Base-by-base conservation (phyloP, 805 yeast species). In the Metschnikowia corniflorae region DNA sequence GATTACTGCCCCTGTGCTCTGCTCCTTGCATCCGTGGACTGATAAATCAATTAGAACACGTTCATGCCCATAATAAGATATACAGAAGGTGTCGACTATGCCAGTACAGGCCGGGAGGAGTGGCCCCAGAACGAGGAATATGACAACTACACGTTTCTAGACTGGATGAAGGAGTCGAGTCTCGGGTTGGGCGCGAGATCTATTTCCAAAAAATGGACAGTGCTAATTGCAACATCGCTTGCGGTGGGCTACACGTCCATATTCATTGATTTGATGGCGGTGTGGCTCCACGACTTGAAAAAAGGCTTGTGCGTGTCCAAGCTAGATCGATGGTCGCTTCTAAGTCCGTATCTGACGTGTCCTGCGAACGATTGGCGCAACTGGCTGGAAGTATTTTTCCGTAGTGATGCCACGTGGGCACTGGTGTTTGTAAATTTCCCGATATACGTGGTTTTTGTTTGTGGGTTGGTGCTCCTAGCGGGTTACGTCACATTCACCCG, bases 101-200 rank as follows among this genome's bases (percentile, higher is more conserved):
- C 22, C 13, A 29, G 31, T 12, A 38, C 34, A 3, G 37, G 42
- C 18, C 36, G 37, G 10, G 42, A 38, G 21, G 28, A 29, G 8
- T 38, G 42, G 42, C 29, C 25, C 14, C 7, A 12, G 23, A 24
- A 40, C 6, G 34, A 35, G n/a, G 13, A 13, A 3, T 72, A 73
- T 44, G 65, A 59, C 19, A 55, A 69, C 43, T 57, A 62, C 31
- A 61, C 73, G 14, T 66, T 66, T 33, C 73, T 77, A 15, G 79
- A 76, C 43, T 77, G 82, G 82, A 58, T 64, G 27, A 60, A 57
- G 27, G 80, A 76, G 44, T 66, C 74, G 16, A 31, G 46, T 16
- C 31, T 25, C 7, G 43, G 40, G 12, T 53, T 54, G 18, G 45
- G 37, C 5, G 33, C 31, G 12, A 14, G 39, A 5, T 45, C 53